Conservation (phyloP, 805 yeast species). For the Yamadazyma ubonensis region DNA sequence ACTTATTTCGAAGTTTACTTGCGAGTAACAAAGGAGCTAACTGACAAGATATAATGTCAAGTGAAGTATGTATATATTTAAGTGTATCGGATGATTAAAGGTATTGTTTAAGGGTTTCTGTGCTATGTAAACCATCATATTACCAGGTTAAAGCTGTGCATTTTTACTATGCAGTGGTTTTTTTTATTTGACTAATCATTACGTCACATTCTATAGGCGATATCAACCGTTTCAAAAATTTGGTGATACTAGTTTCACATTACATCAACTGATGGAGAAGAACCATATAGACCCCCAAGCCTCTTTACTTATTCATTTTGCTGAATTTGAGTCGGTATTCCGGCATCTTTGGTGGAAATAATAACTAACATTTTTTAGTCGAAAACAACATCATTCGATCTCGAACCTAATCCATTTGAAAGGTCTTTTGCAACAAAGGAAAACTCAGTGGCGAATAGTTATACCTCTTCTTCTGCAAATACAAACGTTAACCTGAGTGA, state of each 20-base stretch:
- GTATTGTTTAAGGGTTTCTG: not conserved
- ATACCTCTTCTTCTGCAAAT: constrained; percentile 5
- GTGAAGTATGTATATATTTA: constrained; percentile 17
- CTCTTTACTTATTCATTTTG: not conserved
- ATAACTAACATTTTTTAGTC: constrained; percentile 15
- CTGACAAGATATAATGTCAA: constrained; percentile 12
- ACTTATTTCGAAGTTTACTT: constrained; percentile 2
- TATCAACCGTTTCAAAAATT: not conserved
- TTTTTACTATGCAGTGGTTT: constrained; percentile 2
- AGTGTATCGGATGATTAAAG: not conserved
- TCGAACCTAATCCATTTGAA: constrained; percentile 95
- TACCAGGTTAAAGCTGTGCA: not conserved
- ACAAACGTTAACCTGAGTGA: constrained; percentile 7
- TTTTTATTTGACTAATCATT: constrained; percentile 5
- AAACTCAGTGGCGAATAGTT: constrained; percentile 7
- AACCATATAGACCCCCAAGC: not conserved
- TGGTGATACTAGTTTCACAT: not conserved
- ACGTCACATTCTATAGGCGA: constrained; percentile 3
- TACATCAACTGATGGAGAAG: not conserved
- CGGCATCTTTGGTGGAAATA: not conserved
- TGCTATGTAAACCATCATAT: not conserved
- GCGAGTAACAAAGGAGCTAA: not conserved
- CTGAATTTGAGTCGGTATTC: not conserved
- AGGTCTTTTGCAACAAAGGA: constrained; percentile 81
- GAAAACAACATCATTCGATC: constrained; percentile 52